These are phyloP conservation scores for Schizopora paradoxa DNA, from an alignment of 1,284 basidiomycete species.

Conservation along the genomic window DNA sequence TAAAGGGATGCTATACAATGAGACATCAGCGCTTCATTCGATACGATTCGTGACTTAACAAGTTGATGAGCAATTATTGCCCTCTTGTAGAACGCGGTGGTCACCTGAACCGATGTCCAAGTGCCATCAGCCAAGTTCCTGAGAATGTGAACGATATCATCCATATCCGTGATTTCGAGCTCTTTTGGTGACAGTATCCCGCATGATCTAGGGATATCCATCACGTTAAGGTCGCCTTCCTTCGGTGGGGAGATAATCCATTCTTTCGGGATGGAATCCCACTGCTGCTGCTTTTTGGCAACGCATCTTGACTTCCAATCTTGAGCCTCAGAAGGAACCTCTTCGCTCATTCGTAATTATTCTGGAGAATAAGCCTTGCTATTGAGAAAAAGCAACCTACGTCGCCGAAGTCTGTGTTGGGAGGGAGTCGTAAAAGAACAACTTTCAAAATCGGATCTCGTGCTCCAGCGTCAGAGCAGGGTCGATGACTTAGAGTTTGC, in stretches of 20 bases:
- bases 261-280: slow-evolving; percentile 41
- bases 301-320: slow-evolving; percentile 39
- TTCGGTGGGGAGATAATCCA: slow-evolving; percentile 38
- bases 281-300: slow-evolving; percentile 39
- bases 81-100: slow-evolving; percentile 53
- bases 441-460: too few species aligned
- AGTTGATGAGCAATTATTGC: slow-evolving; percentile 57
- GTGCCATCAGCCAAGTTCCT: slow-evolving; percentile 34
- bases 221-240: slow-evolving; percentile 36
- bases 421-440: too few species aligned
- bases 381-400: too few species aligned
- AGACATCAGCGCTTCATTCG: slow-evolving; percentile 16
- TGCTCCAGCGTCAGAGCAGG: too few species aligned
- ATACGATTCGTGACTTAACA: slow-evolving; percentile 26
- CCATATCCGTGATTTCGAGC: slow-evolving; percentile 45
- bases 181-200: slow-evolving; percentile 43
- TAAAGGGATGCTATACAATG: slow-evolving; percentile 6
- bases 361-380: too few species aligned
- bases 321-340: too few species aligned
- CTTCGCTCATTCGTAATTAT: too few species aligned
- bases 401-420: too few species aligned
- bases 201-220: slow-evolving; percentile 35
- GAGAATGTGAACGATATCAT: slow-evolving; percentile 35
- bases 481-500: too few species aligned
- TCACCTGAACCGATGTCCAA: slow-evolving; percentile 44